Evolutionary conservation across 163 green algal genomes (phyloP), one percentile per base, ranked within the genome.

Genomic region (Prototheca wickerhamii): DNA sequence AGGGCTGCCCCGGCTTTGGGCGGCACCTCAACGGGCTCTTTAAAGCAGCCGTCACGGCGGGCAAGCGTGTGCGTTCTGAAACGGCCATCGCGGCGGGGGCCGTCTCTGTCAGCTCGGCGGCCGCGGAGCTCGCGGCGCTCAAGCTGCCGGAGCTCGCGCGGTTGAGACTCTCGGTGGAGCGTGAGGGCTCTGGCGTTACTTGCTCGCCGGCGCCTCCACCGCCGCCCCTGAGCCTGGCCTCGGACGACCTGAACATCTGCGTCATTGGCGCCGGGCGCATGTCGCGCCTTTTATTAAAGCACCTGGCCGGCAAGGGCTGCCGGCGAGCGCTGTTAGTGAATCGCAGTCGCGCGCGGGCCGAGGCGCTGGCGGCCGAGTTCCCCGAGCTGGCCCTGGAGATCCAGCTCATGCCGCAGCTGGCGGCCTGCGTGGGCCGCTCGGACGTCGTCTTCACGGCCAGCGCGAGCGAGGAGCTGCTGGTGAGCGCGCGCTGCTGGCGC

Each of bases 201-300:
- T 51, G 15, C 42, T 51, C 42, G 15, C 18, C 42, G 42, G 42
- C 15, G 42, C 15, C 42, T 18, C 42, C 42, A 18, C 42, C 42
- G 42, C 42, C 42, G 42, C 15, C 42, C 42, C 42, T 15, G 18
- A 18, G 42, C 18, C 42, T 18, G 15, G 15, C 42, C 42, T 15
- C 42, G 42, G 42, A 15, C 42, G 15, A 8, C 55, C 29, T 33
- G 10, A 4, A 8, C 18, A 76, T 98, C 3, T 87, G 78, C 80
- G 97, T 99, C 80, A 95, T 99, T 49, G 94, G 94, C 26, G 94
- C 94, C 4, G 94, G 94, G 69, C 97, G 95, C 75, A 99, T 99
- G 94, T 92, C 85, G 23, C 85, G 80, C 34, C 83, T 99, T 59
- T 83, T 99, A 49, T 90, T 98, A 7, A 98, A 98, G 86, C 94